A percentile compares a stretch with the other conserved stretches of the same genome.
phyloP scores from a whole-genome alignment of 1,284 basidiomycete genomes.

The Pyrrhoderma noxium region DNA sequence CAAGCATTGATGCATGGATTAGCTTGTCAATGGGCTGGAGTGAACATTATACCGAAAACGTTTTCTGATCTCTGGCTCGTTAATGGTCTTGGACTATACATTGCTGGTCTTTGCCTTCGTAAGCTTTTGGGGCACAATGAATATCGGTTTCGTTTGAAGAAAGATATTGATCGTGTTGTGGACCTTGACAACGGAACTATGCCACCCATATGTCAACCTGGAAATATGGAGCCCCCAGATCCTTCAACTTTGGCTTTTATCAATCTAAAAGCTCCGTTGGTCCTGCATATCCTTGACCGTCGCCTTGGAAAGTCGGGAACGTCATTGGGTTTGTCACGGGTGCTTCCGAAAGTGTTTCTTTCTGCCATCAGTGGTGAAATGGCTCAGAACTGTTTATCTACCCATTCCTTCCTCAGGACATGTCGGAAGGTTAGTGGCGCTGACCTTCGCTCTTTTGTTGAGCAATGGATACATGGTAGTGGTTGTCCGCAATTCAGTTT shows the following conservation, averaged over 20 bases:
- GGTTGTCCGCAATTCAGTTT: conserved; percentile 92
- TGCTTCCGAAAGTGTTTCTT: conserved; percentile 92
- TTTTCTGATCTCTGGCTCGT: conserved; percentile 96
- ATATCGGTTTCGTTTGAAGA: conserved; percentile 91
- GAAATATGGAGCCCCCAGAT: conserved; percentile 79
- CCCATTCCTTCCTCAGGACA: conserved; percentile 83
- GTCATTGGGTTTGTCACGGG: conserved; percentile 87
- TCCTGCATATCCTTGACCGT: conserved; percentile 93
- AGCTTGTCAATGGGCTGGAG: conserved; percentile 94
- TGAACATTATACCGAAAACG: conserved; percentile 94
- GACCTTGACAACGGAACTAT: conserved; percentile 84
- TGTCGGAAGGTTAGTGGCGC: conserved; percentile 92
- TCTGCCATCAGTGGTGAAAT: conserved; percentile 92
- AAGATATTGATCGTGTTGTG: conserved; percentile 93
- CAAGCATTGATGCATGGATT: conserved; percentile 83
- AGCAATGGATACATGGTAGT: conserved; percentile 98
- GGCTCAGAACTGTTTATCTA: conserved; percentile 80
- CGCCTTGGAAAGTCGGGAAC: conserved; percentile 93
- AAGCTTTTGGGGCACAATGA: conserved; percentile 95
- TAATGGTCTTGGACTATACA: conserved; percentile 87
- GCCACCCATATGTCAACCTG: conserved; percentile 92
- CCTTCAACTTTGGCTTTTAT: conserved; percentile 75
- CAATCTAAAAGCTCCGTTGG: conserved; percentile 91
- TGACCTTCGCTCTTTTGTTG: conserved; percentile 85
- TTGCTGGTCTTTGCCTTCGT: conserved; percentile 83